phyloP scores from a whole-genome alignment of 345 rosid genomes.

The Populus nigra region DNA sequence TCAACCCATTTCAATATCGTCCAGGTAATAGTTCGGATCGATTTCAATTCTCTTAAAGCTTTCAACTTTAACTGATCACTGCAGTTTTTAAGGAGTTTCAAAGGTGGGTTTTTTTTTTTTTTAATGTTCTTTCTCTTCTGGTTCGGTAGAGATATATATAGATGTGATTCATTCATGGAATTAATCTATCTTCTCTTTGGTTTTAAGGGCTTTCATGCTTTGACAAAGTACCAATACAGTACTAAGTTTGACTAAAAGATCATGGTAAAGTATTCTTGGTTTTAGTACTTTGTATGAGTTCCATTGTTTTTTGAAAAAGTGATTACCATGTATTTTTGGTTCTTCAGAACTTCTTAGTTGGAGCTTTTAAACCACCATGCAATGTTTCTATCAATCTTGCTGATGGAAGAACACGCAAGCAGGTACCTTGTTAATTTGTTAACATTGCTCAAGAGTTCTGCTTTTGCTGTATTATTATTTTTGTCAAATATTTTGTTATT shows the following conservation, averaged over 20 bases:
- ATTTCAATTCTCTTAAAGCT: neutral
- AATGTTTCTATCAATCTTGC: constrained; percentile 38
- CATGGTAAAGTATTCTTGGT: neutral
- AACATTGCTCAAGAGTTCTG: neutral
- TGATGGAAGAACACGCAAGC: constrained; percentile 50
- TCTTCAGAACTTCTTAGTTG: constrained; percentile 49
- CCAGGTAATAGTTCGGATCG: neutral
- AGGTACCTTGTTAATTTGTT: constrained; percentile 25
- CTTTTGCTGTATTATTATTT: neutral
- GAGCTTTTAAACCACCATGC: constrained; percentile 61
- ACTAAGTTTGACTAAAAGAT: neutral
- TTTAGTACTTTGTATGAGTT: neutral
- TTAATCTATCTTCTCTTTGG: neutral
- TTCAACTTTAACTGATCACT: neutral
- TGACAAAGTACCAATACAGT: neutral
- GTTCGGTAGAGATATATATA: neutral
- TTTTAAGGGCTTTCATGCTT: neutral
- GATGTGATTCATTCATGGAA: neutral
- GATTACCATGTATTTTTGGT: neutral
- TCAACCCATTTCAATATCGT: neutral
- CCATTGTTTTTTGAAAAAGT: neutral
- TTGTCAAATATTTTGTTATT: neutral
- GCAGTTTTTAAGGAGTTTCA: neutral
- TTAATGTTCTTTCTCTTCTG: neutral
- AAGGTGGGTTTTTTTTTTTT: neutral